Evolutionary conservation across 495 filamentous ascomycete species (phyloP), one percentile per base, ranked within the genome.

Genomic region (Podospora didyma): DNA sequence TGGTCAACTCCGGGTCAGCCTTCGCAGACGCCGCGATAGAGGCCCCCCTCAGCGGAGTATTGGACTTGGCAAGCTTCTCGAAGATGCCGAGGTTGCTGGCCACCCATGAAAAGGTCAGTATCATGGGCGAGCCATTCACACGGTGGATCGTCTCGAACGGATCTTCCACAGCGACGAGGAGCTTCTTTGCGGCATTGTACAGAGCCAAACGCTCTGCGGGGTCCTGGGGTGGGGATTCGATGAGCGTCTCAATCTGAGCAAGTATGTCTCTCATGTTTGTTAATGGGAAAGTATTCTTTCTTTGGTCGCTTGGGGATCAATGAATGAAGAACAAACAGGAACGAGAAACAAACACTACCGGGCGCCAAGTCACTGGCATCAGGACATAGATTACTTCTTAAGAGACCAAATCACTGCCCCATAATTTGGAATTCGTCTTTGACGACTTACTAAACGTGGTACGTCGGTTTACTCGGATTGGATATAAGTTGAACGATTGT

Each of bases 21-120:
- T 58, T 57, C 5, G 65, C 60, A 14, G 52, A 16, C 12, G 62
- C 47, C 2, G 70, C 62, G n/a, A 79, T 44, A 16, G 72, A 24
- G 0, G 14, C 21, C 10, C 66, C 56, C 0, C 57, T 61, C 26
- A 71, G 56, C 6, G 74, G 52, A 9, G 2, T 17, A 7, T 62
- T 31, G 10, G 34, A 51, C 20, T 63, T 57, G 9, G 65, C 42
- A 17, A 79, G 62, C 2, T 35, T 19, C 2, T 53, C 42, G 45
- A 77, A 75, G 0, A 79, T 12, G 11, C 59, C 60, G 2, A 77
- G 24, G 17, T 79, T 70, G 9, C 60, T 55, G 1, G 62, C 68
- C 6, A 77, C 39, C 34, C 69, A 69, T 26, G 68, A 54, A 44
- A 59, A 54, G 17, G 46, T 59, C 14, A 54, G 50, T 42, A 54